Base-by-base conservation (phyloP, 2,329 filamentous ascomycete species). In the Chaetoscypha palmicola region DNA sequence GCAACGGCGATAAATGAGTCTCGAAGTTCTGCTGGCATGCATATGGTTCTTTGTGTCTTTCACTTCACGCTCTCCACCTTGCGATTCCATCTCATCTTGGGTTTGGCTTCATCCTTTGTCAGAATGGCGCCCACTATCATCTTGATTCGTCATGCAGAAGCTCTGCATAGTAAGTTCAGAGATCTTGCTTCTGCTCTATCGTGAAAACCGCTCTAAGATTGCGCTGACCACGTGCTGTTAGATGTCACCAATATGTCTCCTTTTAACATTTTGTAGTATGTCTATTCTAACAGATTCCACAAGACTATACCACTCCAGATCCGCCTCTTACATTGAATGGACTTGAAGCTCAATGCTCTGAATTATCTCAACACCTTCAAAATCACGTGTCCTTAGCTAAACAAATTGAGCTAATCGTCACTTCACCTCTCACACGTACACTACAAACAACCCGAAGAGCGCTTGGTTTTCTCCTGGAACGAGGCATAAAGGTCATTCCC, bases 81-180 rank as follows among this genome's bases (percentile, higher is more conserved):
- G 3, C 12, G 16, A 14, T 31, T 31, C 28, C 12, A 31, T n/a
- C 11, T 24, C 34, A 37, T 37, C 11, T 21, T 37, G 8, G 8
- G n/a, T 10, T 37, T 23, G 5, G 20, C 20, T 10, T 19, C 20
- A 11, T 21, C 19, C 5, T 22, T 11, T 11, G 16, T 39, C 7
- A 39, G 19, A 35, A 65, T 65, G 63, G 50, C 62, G 26, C 62
- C 62, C n/a, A 47, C 52, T 5, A 49, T 65, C 26, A 58, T 65
- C 43, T 44, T 65, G 7, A 61, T 65, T 43, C 62, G 63, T 36
- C 63, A 65, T 42, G 63, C 56, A 14, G 54, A 65, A 52, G 63
- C 61, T 36, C 16, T 58, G 39, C 63, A 65, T 39, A 65, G 63
- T 64, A 52, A 28, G 38, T 32, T 20, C 19, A 22, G 51, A 52